These are phyloP conservation scores for Metschnikowia gruessii DNA, from an alignment of 805 yeast genomes.

Conservation along the genomic window DNA sequence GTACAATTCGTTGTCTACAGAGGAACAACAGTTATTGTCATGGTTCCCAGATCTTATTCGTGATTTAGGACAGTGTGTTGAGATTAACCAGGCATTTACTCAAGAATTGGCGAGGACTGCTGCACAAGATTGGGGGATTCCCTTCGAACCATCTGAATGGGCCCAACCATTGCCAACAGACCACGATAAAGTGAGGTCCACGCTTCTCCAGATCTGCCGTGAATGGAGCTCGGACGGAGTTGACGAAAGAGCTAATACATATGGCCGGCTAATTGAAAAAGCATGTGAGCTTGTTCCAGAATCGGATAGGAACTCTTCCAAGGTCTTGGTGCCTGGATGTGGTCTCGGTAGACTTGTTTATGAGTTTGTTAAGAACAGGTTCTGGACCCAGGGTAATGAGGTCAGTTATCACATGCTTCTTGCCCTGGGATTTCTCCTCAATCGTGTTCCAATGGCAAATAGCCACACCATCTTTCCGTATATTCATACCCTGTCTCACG, in stretches of 20 bases:
- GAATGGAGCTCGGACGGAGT: constrained; percentile 62
- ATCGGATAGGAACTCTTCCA: constrained; percentile 33
- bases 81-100: constrained; percentile 44
- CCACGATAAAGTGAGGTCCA: constrained; percentile 54
- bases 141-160: constrained; percentile 41
- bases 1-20: constrained; percentile 29
- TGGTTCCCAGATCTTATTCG: constrained; percentile 48
- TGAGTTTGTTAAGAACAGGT: constrained; percentile 55
- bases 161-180: constrained; percentile 39
- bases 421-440: constrained; percentile 52
- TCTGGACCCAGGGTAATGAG: constrained; percentile 65
- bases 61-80: constrained; percentile 42
- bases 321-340: constrained; percentile 60
- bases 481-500: constrained; percentile 50
- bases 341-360: constrained; percentile 60
- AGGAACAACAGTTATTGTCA: constrained; percentile 44
- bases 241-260: constrained; percentile 42
- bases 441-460: constrained; percentile 41
- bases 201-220: constrained; percentile 54
- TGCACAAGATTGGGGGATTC: constrained; percentile 51
- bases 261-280: constrained; percentile 36
- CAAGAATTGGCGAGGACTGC: constrained; percentile 41
- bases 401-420: constrained; percentile 62
- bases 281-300: constrained; percentile 39
- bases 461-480: constrained; percentile 50